Evolutionary conservation across 176 grass and related monocot genomes (phyloP).

Genomic region (Musa acuminata): DNA sequence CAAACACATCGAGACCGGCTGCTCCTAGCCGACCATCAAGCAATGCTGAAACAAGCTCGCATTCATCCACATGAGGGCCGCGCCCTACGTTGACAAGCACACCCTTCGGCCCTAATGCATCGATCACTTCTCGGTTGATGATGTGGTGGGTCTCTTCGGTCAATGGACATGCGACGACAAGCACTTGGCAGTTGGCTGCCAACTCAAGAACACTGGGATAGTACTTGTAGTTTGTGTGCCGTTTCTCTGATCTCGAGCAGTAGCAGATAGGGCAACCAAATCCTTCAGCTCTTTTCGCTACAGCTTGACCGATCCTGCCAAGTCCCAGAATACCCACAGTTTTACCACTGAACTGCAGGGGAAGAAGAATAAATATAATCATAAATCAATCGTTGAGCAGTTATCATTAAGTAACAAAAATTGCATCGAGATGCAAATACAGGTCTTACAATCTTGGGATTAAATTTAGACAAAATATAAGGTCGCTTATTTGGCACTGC

Average conservation of each 20-base stretch:
- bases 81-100: constrained; percentile 79
- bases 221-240: constrained; percentile 50
- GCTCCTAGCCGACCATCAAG: constrained; percentile 55
- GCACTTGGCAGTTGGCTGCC: constrained; percentile 59
- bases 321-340: constrained; percentile 84
- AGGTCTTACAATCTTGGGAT: not conserved
- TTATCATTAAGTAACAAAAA: not conserved
- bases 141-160: constrained; percentile 63
- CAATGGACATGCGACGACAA: constrained; percentile 63
- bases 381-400: not conserved
- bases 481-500: not conserved
- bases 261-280: constrained; percentile 74
- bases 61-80: constrained; percentile 72
- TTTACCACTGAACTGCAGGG: constrained; percentile 84
- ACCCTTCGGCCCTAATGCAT: constrained; percentile 56
- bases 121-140: constrained; percentile 69
- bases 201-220: constrained; percentile 38
- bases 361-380: not conserved
- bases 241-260: constrained; percentile 50
- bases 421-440: not conserved
- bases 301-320: constrained; percentile 58
- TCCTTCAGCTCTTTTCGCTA: constrained; percentile 56
- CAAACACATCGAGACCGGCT: constrained; percentile 79
- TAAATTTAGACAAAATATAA: not conserved
- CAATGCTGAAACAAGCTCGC: constrained; percentile 56